These are phyloP conservation scores for Diaporthe vexans DNA, from an alignment of 2,329 filamentous ascomycete species.

Conservation along the genomic window DNA sequence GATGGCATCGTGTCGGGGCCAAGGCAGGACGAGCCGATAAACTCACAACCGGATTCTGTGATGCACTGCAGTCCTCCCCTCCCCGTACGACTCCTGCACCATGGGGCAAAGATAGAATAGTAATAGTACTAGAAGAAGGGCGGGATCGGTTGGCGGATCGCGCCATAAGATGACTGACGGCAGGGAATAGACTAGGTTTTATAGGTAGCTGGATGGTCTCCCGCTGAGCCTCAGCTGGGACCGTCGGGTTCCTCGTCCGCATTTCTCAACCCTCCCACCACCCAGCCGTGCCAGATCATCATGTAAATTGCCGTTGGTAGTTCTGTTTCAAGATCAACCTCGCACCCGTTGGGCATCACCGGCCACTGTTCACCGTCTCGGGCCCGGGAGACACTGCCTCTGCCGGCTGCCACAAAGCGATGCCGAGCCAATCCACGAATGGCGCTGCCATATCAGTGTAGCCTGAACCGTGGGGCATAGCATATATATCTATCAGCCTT, in stretches of 20 bases:
- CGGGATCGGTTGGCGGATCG: too few relatives aligned
- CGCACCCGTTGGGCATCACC: too few relatives aligned
- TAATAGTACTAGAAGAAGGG: neutral
- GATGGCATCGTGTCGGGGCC: too few relatives aligned
- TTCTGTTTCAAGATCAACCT: too few relatives aligned
- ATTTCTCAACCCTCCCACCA: neutral
- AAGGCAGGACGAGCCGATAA: neutral
- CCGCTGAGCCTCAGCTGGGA: neutral
- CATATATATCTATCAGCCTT: too few relatives aligned
- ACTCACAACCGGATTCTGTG: neutral
- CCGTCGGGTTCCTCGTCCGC: neutral
- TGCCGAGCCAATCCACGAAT: too few relatives aligned
- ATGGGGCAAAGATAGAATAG: neutral
- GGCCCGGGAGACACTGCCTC: too few relatives aligned
- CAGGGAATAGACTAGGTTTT: neutral
- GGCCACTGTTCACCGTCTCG: too few relatives aligned
- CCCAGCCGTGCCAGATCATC: too few relatives aligned
- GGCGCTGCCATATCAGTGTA: too few relatives aligned
- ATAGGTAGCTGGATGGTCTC: neutral
- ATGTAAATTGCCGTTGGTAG: neutral
- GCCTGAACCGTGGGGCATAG: too few relatives aligned
- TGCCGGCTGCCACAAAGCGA: too few relatives aligned
- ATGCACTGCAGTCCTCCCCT: neutral
- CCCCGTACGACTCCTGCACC: neutral
- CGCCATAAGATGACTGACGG: neutral